Evolutionary conservation across 306 rosid genomes (phyloP), one percentile per base, ranked within the genome.

Genomic region (Mimosa pudica): DNA sequence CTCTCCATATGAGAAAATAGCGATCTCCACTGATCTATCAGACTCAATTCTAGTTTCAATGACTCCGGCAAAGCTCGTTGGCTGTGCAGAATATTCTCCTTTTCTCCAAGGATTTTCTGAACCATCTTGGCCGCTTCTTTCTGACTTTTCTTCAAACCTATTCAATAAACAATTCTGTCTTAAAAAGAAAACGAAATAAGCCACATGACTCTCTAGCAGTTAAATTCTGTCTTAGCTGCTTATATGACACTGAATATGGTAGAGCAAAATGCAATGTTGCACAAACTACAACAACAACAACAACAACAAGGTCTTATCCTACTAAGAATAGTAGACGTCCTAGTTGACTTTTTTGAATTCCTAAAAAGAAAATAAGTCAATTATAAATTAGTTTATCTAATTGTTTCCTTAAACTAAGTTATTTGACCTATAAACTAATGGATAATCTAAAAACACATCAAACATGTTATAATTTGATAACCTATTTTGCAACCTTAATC

Each of bases 61-160:
- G 89, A 79, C 45, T 86, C 90, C 32, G 46, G 24, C 24, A 77
- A 38, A 32, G 65, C 84, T 72, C 85, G 87, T 64, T 65, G 87
- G 72, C 63, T 81, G 38, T 69, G 85, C 58, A 36, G 70, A 30
- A 70, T 72, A 66, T 63, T 49, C 44, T 84, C 92, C 82, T 86
- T 89, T n/a, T 76, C 83, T 70, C 71, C 92, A 84, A 85, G 70
- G 81, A 89, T 73, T 77, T 85, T 91, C 82, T 87, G 89, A 84
- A 90, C 85, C 84, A 89, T 75, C n/a, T 69, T 30, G 79, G 81
- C 83, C 5, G 90, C 93, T 79, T 95, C 99, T 83, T 89, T 95
- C 84, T 91, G 91, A 83, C 93, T 95, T 87, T 84, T 93, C 87
- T 83, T 95, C 74, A 90, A 66, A 41, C 92, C 99, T 95, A 78